A percentile compares a stretch with the other conserved stretches of the same genome.
These are phyloP conservation scores for Penicillium silybi DNA, from an alignment of 495 filamentous ascomycete species.

Conservation along the genomic window DNA sequence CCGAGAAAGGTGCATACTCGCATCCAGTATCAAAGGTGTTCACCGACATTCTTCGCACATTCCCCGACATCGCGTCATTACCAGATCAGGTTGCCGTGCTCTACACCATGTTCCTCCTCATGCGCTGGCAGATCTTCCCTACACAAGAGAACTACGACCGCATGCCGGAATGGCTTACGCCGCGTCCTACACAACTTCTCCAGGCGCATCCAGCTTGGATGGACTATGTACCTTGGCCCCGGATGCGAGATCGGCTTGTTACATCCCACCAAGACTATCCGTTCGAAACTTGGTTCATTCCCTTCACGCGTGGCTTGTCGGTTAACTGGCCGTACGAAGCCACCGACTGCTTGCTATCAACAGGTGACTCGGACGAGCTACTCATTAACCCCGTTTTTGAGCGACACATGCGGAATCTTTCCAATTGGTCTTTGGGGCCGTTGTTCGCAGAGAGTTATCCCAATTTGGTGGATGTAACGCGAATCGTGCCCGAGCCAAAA, in stretches of 20 bases:
- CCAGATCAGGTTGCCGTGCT: conserved; percentile 76
- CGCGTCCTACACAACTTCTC: conserved; percentile 57
- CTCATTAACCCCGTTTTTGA: conserved; percentile 80
- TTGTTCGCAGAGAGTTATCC: conserved; percentile 64
- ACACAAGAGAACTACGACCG: conserved; percentile 70
- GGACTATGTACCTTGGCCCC: conserved; percentile 71
- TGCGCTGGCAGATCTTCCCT: conserved; percentile 77
- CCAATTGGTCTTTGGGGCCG: conserved; percentile 75
- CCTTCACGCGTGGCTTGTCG: conserved; percentile 66
- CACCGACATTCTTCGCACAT: conserved; percentile 72
- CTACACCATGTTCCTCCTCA: conserved; percentile 78
- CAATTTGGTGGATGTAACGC: conserved; percentile 49
- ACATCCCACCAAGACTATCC: conserved; percentile 44
- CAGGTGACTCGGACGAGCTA: conserved; percentile 53
- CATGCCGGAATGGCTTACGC: conserved; percentile 63
- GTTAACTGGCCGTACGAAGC: conserved; percentile 78
- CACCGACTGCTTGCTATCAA: conserved; percentile 54
- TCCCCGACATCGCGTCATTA: conserved; percentile 62
- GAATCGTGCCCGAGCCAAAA: conserved; percentile 33
- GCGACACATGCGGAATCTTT: conserved; percentile 59
- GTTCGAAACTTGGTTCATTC: conserved; percentile 77
- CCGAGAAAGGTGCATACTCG: conserved; percentile 52
- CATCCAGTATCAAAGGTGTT: conserved; percentile 79
- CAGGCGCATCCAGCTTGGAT: conserved; percentile 70
- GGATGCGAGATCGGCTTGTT: conserved; percentile 63